Evolutionary conservation across 345 rosid species (phyloP).

Genomic region (Eutrema heterophyllum): DNA sequence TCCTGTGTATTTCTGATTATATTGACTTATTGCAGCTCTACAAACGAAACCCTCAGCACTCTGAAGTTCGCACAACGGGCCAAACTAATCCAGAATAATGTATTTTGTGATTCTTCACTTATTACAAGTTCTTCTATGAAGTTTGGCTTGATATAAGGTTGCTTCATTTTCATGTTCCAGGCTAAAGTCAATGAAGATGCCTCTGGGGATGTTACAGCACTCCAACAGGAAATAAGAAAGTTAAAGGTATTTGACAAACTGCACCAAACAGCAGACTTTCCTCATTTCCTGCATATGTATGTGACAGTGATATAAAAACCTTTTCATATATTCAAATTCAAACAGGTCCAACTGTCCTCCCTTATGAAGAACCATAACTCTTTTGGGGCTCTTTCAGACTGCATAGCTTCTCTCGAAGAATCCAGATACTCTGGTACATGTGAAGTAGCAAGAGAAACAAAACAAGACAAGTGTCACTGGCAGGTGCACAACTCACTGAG

Average conservation of each 20-base stretch:
- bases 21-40: slow-evolving; percentile 53
- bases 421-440: slow-evolving; percentile 28
- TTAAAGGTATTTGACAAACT: slow-evolving; percentile 49
- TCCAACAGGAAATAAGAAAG: slow-evolving; percentile 78
- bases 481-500: slow-evolving; percentile 29
- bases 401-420: slow-evolving; percentile 38
- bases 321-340: slow-evolving; percentile 18
- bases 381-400: slow-evolving; percentile 32
- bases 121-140: slow-evolving; percentile 10
- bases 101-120: slow-evolving; percentile 24
- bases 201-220: slow-evolving; percentile 73
- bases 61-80: slow-evolving; percentile 97
- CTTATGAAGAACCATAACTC: slow-evolving; percentile 48
- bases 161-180: slow-evolving; percentile 35
- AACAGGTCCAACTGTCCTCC: slow-evolving; percentile 71
- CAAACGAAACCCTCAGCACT: slow-evolving; percentile 88
- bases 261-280: slow-evolving; percentile 4
- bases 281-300: slow-evolving; percentile 10
- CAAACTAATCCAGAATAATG: slow-evolving; percentile 92
- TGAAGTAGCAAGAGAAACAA: slow-evolving; percentile 33
- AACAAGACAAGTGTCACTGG: slow-evolving; percentile 22
- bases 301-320: slow-evolving; percentile 16
- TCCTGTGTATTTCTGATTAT: slow-evolving; percentile 18
- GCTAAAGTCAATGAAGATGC: slow-evolving; percentile 97
- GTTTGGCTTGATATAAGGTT: slow-evolving; percentile 6